Evolutionary conservation across 2,329 filamentous ascomycete genomes (phyloP).

Genomic region (Alternaria angustiovoidea): DNA sequence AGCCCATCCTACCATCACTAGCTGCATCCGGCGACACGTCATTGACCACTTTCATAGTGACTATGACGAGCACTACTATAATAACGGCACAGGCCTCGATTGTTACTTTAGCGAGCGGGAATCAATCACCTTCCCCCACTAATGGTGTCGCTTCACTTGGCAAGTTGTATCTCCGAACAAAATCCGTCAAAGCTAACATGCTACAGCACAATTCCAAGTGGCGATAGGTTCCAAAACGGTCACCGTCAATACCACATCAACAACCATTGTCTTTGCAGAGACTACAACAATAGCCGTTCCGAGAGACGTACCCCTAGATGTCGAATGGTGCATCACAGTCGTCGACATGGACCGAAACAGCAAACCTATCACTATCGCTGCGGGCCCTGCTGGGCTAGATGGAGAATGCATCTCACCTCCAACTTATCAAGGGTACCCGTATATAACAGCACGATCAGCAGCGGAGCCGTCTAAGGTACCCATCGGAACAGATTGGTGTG

Average conservation of each 20-base stretch:
- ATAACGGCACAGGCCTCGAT: background rate
- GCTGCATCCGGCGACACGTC: background rate
- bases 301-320: background rate
- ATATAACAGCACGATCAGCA: background rate
- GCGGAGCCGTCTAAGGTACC: background rate
- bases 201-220: background rate
- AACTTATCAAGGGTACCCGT: slow-evolving; percentile 18
- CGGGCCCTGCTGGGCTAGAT: slow-evolving; percentile 14
- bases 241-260: background rate
- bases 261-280: background rate
- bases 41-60: background rate
- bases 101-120: background rate
- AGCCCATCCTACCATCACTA: background rate
- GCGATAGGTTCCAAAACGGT: background rate
- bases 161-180: background rate
- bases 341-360: slow-evolving; percentile 20
- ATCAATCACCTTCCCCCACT: background rate
- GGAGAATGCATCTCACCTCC: slow-evolving; percentile 19
- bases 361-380: slow-evolving; percentile 13
- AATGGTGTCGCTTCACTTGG: background rate
- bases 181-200: background rate
- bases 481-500: slow-evolving; percentile 3
- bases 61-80: background rate
- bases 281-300: background rate
- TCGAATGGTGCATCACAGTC: slow-evolving; percentile 24